Evolutionary conservation across 768 basidiomycete genomes (phyloP).

Genomic region (Lentinula raphanica): DNA sequence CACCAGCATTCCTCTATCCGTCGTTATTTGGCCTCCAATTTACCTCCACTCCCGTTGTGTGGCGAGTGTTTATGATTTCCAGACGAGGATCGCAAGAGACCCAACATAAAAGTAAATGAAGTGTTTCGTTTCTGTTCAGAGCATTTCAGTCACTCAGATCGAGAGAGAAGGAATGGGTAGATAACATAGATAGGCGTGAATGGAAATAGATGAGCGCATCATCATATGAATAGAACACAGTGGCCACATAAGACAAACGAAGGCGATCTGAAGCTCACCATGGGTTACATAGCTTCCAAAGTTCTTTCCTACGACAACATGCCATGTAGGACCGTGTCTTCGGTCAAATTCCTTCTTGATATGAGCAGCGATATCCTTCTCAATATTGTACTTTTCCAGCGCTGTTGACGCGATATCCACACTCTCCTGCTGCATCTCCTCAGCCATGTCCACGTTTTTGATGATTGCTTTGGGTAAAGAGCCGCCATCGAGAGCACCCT

Average conservation of each 20-base stretch:
- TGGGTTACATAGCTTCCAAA: slow-evolving; percentile 98
- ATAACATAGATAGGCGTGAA: background rate
- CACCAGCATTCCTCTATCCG: background rate
- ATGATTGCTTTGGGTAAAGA: slow-evolving; percentile 77
- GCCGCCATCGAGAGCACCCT: slow-evolving; percentile 26
- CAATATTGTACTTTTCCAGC: slow-evolving; percentile 87
- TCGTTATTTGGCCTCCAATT: background rate
- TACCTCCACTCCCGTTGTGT: background rate
- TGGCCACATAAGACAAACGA: slow-evolving; percentile 1
- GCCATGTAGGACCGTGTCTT: slow-evolving; percentile 92
- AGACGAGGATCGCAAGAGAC: slow-evolving; percentile 86
- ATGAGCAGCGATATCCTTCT: slow-evolving; percentile 96
- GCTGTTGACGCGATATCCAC: slow-evolving; percentile 84
- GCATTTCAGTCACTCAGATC: slow-evolving; percentile 6
- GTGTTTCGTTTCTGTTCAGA: slow-evolving; percentile 81
- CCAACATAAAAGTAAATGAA: slow-evolving; percentile 99
- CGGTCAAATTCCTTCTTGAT: slow-evolving; percentile 98
- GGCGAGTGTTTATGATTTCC: slow-evolving; percentile 69
- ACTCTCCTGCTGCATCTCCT: slow-evolving; percentile 93
- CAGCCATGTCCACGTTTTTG: slow-evolving; percentile 95
- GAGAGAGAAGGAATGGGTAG: slow-evolving; percentile 3
- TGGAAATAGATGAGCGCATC: background rate
- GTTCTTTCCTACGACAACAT: slow-evolving; percentile 98
- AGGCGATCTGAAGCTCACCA: slow-evolving; percentile 46
- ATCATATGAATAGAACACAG: no score